These are phyloP conservation scores for Aureococcus anophagefferens DNA, from an alignment of 108 stramenopile species.

Conservation along the genomic window DNA sequence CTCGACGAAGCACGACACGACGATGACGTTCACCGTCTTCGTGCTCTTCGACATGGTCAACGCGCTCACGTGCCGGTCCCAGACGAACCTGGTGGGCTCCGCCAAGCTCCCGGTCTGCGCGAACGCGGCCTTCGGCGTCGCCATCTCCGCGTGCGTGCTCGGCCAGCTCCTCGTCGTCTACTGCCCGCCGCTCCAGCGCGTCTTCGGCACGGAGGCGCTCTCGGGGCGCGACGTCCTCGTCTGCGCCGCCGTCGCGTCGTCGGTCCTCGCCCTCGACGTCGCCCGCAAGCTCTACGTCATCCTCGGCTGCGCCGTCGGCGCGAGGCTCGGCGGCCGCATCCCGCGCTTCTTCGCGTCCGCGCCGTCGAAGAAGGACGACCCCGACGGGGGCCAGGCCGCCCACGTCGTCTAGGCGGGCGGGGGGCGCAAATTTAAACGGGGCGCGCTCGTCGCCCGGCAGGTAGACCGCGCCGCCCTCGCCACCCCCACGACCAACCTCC, in stretches of 20 bases:
- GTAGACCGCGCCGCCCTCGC: too few species aligned
- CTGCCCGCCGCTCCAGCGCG: conserved; percentile 70
- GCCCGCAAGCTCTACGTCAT: not conserved
- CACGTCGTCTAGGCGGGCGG: too few species aligned
- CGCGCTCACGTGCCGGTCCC: conserved; percentile 79
- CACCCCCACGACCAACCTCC: too few species aligned
- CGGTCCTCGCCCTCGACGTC: conserved; percentile 36
- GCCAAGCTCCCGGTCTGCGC: conserved; percentile 55
- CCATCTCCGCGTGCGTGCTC: conserved; percentile 63
- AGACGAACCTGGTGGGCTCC: conserved; percentile 28
- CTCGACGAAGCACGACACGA: conserved; percentile 76
- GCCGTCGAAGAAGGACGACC: too few species aligned
- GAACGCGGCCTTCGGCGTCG: conserved; percentile 78
- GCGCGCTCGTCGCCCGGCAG: too few species aligned
- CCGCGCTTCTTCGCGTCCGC: too few species aligned
- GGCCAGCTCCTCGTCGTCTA: conserved; percentile 86
- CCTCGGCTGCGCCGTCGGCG: too few species aligned
- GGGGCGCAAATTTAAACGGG: too few species aligned
- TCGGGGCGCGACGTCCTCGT: conserved; percentile 59
- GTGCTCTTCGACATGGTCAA: conserved; percentile 92
- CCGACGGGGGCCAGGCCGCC: too few species aligned
- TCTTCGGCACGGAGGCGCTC: conserved; percentile 88
- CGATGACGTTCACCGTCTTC: conserved; percentile 97
- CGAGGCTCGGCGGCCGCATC: too few species aligned
- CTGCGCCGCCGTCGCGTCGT: conserved; percentile 63